Conservation (phyloP, 371 early-diverging fungal species). For the Zychaea mexicana region DNA sequence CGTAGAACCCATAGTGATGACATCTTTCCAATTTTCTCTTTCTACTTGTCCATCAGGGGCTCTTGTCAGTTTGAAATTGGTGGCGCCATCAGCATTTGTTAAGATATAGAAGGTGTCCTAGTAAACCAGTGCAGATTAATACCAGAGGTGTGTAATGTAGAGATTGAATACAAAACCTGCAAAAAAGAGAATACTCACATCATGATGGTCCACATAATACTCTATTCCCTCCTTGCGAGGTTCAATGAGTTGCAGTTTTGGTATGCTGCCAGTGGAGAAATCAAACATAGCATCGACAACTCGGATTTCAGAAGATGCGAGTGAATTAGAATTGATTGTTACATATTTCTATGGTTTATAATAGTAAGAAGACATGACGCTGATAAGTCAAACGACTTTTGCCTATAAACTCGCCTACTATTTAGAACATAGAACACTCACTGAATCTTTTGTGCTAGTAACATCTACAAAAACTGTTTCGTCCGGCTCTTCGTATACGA, state of each 20-base stretch:
- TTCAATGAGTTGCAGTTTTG: conserved; percentile 54
- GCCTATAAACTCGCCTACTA: too few relatives aligned
- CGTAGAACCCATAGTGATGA: conserved; percentile 58
- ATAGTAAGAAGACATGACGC: neutral
- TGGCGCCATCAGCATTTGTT: conserved; percentile 67
- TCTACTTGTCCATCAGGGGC: conserved; percentile 40
- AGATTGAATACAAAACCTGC: neutral
- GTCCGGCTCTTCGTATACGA: conserved; percentile 71
- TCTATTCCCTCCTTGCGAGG: conserved; percentile 64
- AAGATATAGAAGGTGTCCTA: conserved; percentile 72
- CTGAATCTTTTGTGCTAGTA: conserved; percentile 77
- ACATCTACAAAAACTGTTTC: conserved; percentile 80
- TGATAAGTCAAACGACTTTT: too few relatives aligned
- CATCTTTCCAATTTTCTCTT: conserved; percentile 60
- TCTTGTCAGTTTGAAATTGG: conserved; percentile 65
- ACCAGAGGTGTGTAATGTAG: neutral
- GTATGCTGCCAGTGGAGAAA: conserved; percentile 25
- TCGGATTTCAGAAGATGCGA: conserved; percentile 77
- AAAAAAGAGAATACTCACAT: conserved; percentile 41
- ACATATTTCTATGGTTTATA: conserved; percentile 59
- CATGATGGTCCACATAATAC: conserved; percentile 83
- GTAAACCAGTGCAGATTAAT: neutral
- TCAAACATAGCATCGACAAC: conserved; percentile 57
- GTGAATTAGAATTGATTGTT: conserved; percentile 74
- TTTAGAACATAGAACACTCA: conserved; percentile 5